Percentiles rank a stretch among this genome's conserved stretches.
Conservation (phyloP, 768 basidiomycete species). For the Nevesoporus exiguus region DNA sequence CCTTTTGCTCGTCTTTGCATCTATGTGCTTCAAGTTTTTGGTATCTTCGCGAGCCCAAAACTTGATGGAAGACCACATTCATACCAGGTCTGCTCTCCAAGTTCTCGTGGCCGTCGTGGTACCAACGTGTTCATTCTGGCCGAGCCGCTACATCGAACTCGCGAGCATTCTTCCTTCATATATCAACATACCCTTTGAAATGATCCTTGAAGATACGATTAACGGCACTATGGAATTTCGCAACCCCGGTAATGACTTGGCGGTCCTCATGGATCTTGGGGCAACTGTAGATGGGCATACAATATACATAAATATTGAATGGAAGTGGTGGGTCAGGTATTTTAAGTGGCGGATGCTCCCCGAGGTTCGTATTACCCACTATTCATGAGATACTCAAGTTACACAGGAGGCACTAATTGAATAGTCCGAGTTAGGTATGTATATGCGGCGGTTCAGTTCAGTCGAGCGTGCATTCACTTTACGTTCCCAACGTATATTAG, state of each 20-base stretch:
- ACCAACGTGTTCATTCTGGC: constrained; percentile 46
- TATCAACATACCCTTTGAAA: constrained; percentile 33
- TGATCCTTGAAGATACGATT: constrained; percentile 36
- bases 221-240: constrained; percentile 45
- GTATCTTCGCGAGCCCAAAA: constrained; percentile 6
- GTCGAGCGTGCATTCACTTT: background rate
- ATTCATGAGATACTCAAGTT: background rate
- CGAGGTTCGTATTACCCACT: constrained; percentile 18
- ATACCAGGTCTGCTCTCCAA: constrained; percentile 27
- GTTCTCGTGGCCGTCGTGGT: constrained; percentile 41
- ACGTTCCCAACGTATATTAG: background rate
- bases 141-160: constrained; percentile 34
- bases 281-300: constrained; percentile 38
- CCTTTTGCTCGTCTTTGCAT: constrained; percentile 9
- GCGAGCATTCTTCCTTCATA: constrained; percentile 24
- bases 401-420: background rate
- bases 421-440: constrained; percentile 24
- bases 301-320: constrained; percentile 33
- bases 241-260: constrained; percentile 36
- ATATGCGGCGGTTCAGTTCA: constrained; percentile 4
- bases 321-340: constrained; percentile 32
- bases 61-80: constrained; percentile 6
- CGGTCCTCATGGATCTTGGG: constrained; percentile 34
- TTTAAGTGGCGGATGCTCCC: constrained; percentile 34
- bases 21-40: constrained; percentile 3